These are phyloP conservation scores for Thelonectria discophora DNA, from an alignment of 2,329 filamentous ascomycete species.

Conservation along the genomic window DNA sequence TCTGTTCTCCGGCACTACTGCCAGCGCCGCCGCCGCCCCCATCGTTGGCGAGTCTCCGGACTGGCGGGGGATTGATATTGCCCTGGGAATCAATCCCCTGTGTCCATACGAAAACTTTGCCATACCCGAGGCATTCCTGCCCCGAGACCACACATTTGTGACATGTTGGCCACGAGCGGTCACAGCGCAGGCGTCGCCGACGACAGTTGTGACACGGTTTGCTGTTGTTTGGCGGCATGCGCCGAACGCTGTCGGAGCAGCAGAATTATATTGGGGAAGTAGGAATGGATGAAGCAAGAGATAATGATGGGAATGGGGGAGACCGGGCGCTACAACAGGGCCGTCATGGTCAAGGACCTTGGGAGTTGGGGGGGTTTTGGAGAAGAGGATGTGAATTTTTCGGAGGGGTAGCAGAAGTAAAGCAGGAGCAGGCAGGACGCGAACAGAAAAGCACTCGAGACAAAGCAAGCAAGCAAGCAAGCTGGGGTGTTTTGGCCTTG, in stretches of 20 bases:
- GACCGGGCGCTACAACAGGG: slow-evolving; percentile 25
- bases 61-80: slow-evolving; percentile 51
- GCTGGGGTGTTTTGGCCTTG: neutral
- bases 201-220: slow-evolving; percentile 70
- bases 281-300: slow-evolving; percentile 10
- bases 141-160: slow-evolving; percentile 66
- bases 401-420: neutral
- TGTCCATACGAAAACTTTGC: slow-evolving; percentile 68
- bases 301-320: neutral
- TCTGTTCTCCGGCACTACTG: neutral
- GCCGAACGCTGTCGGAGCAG: slow-evolving; percentile 42
- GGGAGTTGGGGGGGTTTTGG: neutral
- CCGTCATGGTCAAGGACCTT: slow-evolving; percentile 26
- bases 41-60: slow-evolving; percentile 35
- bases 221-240: slow-evolving; percentile 49
- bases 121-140: slow-evolving; percentile 69
- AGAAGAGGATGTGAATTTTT: neutral
- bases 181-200: slow-evolving; percentile 67
- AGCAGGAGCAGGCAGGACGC: neutral
- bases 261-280: slow-evolving; percentile 26
- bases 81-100: slow-evolving; percentile 60
- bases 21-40: slow-evolving; percentile 17
- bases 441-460: slow-evolving; percentile 8
- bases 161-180: slow-evolving; percentile 66
- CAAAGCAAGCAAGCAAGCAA: neutral